Percentiles rank a stretch among this genome's conserved stretches.
phyloP scores from a whole-genome alignment of 2,329 filamentous ascomycete species.

The Diaporthe sp. region DNA sequence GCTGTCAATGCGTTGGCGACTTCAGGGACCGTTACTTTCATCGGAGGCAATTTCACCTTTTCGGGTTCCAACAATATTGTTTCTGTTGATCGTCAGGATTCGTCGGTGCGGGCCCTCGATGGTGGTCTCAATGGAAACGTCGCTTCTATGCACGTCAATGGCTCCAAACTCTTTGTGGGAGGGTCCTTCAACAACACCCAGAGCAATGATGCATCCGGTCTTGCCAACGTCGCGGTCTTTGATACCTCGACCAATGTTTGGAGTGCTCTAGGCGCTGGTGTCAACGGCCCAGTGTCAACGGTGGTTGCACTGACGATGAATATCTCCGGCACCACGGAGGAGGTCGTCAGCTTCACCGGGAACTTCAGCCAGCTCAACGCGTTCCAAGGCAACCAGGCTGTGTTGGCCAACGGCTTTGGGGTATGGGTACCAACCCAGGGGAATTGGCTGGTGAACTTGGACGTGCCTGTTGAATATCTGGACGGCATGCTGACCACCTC shows the following conservation, averaged over 20 bases:
- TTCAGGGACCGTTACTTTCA: constrained; percentile 75
- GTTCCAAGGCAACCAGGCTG: constrained; percentile 74
- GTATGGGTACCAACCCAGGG: constrained; percentile 89
- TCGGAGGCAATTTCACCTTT: constrained; percentile 88
- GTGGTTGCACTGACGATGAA: constrained; percentile 87
- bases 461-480: constrained; percentile 74
- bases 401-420: constrained; percentile 81
- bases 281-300: constrained; percentile 82
- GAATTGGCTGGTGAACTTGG: constrained; percentile 90
- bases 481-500: constrained; percentile 80
- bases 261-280: constrained; percentile 85
- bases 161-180: constrained; percentile 81
- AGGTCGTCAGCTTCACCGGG: constrained; percentile 84
- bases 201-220: constrained; percentile 70
- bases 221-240: constrained; percentile 85
- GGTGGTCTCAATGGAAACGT: constrained; percentile 87
- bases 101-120: constrained; percentile 72
- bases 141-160: constrained; percentile 77
- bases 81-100: constrained; percentile 74
- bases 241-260: constrained; percentile 78
- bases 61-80: constrained; percentile 81
- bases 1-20: constrained; percentile 78
- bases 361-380: constrained; percentile 80
- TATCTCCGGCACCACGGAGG: constrained; percentile 77
- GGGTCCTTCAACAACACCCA: constrained; percentile 86